These are phyloP conservation scores for Paracamarosporium sp. DNA, from an alignment of 2,329 filamentous ascomycete species.

Conservation along the genomic window DNA sequence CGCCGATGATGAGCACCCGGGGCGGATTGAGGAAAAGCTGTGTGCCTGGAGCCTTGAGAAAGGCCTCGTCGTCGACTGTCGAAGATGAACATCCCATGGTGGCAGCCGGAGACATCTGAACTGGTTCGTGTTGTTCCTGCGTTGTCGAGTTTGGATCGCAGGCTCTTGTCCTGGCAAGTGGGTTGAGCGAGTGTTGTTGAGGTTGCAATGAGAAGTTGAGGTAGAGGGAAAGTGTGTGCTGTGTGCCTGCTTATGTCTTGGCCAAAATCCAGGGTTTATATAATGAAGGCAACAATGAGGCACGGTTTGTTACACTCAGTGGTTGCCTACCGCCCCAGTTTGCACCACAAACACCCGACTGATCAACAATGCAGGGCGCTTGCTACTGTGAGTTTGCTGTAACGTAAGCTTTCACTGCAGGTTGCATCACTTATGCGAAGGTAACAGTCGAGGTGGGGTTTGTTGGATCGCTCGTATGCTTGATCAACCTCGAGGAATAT, in stretches of 20 bases:
- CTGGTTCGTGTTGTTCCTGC: neutral
- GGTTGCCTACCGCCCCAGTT: slow-evolving; percentile 8
- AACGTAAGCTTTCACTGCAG: slow-evolving; percentile 17
- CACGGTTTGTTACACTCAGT: slow-evolving; percentile 1
- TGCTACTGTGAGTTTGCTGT: slow-evolving; percentile 15
- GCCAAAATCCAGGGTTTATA: no score
- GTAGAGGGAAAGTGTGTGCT: neutral
- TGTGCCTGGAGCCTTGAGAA: slow-evolving; percentile 23
- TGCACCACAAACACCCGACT: neutral
- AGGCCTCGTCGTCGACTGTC: slow-evolving; percentile 5
- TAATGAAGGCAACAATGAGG: no score
- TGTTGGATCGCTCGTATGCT: slow-evolving; percentile 7
- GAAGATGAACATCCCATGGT: neutral
- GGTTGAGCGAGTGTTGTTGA: neutral
- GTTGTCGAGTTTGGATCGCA: neutral
- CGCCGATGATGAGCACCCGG: slow-evolving; percentile 47
- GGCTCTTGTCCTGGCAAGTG: no score
- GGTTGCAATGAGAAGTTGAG: neutral
- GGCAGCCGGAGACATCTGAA: neutral
- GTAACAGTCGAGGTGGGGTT: slow-evolving; percentile 21
- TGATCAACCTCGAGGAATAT: slow-evolving; percentile 20
- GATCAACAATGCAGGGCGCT: slow-evolving; percentile 2
- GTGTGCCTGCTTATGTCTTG: neutral
- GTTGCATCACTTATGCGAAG: slow-evolving; percentile 29
- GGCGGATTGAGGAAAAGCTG: slow-evolving; percentile 31